Base-by-base conservation (phyloP, 2,329 filamentous ascomycete species). In the Trichoderma sp. region DNA sequence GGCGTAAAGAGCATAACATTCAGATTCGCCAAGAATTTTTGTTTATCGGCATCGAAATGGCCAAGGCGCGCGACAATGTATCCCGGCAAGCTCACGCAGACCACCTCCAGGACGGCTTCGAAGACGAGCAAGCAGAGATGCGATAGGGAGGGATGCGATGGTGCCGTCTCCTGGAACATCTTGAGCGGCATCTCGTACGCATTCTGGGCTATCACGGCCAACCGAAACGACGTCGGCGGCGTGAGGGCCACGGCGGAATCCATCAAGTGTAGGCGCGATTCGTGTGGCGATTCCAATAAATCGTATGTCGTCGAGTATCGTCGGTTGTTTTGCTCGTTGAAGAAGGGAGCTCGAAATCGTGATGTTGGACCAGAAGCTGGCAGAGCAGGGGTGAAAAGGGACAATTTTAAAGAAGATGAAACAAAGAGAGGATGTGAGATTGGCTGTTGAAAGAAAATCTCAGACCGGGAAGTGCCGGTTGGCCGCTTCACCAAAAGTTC, bases 1-100 rank as follows among this genome's bases (percentile, higher is more conserved):
- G 96, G 96, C 34, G 96, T 99, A 82, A 99, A 99, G 55, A 99
- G 87, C 84, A 93, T 93, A 72, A 98, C 94, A 81, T 99, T 99
- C 76, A 99, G 86, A 79, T 99, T 98, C 68, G 96, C 95, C 65
- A 98, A 87, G 79, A 99, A 97, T 82, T 98, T 98, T 81, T 99
- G 96, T 80, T 95, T 93, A 66, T 97, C 94, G 74, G 93, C 94
- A 82, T 97, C 94, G 82, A 99, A 98, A 84, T 97, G 93, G 80
- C 96, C 96, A 77, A 94, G 87, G 50, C 92, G 87, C 13, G 96
- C 96, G 68, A 98, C 90, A 74, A 99, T 92, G 82, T 98, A 99
- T 32, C 96, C 96, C 0, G 96, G 96, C 76, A 98, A 83, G 81
- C 93, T 95, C 80, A 99, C 95, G 80, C 95, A 98, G 64, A 99